These are phyloP conservation scores for Coemansia sp. DNA, from an alignment of 192 early-diverging fungal genomes.

Conservation along the genomic window DNA sequence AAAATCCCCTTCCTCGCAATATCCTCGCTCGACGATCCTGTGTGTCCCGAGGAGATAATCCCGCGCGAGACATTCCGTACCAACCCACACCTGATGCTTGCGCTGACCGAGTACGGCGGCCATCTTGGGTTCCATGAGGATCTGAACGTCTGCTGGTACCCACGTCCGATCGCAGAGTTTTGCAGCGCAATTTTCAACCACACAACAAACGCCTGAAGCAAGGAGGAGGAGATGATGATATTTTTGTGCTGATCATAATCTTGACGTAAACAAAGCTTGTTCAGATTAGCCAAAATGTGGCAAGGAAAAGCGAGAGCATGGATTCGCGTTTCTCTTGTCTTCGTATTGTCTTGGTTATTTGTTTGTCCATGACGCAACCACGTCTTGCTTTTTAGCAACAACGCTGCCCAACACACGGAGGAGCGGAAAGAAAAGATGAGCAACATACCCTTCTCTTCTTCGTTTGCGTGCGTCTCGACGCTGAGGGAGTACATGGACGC, in stretches of 20 bases:
- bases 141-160: conserved; percentile 57
- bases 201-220: neutral
- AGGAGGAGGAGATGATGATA: no score
- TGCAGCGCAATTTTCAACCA: conserved; percentile 57
- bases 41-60: conserved; percentile 64
- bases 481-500: conserved; percentile 36
- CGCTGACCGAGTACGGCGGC: conserved; percentile 79
- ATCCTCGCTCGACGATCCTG: conserved; percentile 89
- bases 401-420: no score
- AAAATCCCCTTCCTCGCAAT: conserved; percentile 82
- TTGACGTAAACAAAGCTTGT: no score
- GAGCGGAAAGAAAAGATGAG: conserved; percentile 8
- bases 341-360: neutral
- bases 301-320: no score
- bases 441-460: neutral
- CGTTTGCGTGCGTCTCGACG: conserved; percentile 21
- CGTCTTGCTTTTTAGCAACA: no score
- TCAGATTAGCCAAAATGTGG: no score
- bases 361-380: no score
- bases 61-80: conserved; percentile 69
- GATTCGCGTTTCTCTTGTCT: no score
- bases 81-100: conserved; percentile 82
- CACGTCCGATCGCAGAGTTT: conserved; percentile 69
- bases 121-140: conserved; percentile 90
- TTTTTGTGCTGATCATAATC: no score